These are phyloP conservation scores for Naegleria fowleri DNA, from an alignment of 208 protist species.

Conservation along the genomic window DNA sequence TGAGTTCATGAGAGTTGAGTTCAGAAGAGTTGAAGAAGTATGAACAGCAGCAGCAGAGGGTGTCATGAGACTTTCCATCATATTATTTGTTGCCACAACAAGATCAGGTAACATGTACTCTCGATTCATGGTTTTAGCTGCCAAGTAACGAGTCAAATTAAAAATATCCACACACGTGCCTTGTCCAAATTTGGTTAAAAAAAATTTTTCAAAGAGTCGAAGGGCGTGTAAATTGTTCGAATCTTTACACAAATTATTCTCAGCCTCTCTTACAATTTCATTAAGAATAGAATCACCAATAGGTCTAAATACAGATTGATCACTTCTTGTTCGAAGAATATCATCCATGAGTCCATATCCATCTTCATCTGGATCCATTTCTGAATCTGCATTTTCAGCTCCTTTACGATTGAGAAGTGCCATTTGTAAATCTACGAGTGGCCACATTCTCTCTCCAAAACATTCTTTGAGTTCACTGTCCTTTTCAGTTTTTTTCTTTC, in stretches of 20 bases:
- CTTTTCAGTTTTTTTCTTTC: slow-evolving; percentile 8
- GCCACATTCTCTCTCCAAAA: slow-evolving; percentile 1
- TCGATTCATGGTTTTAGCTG: background rate
- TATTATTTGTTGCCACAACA: background rate
- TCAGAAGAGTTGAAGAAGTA: background rate
- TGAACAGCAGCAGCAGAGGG: background rate
- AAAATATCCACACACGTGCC: background rate
- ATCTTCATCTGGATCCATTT: background rate
- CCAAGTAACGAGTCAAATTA: background rate
- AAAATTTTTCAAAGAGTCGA: background rate
- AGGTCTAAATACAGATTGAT: background rate
- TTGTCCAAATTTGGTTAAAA: background rate
- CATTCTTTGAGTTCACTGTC: background rate
- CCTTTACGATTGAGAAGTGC: background rate
- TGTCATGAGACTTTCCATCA: background rate
- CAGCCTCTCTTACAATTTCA: background rate
- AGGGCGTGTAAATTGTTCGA: slow-evolving; percentile 1
- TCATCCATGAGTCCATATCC: background rate
- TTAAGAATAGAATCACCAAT: background rate
- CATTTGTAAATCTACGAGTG: background rate
- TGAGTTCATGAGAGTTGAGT: background rate
- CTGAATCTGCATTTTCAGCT: background rate
- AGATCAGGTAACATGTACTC: background rate
- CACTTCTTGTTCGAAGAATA: background rate
- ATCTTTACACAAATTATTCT: background rate